Base-by-base conservation (phyloP, 73 alveolate genomes). In the Paramecium sexaurelia region DNA sequence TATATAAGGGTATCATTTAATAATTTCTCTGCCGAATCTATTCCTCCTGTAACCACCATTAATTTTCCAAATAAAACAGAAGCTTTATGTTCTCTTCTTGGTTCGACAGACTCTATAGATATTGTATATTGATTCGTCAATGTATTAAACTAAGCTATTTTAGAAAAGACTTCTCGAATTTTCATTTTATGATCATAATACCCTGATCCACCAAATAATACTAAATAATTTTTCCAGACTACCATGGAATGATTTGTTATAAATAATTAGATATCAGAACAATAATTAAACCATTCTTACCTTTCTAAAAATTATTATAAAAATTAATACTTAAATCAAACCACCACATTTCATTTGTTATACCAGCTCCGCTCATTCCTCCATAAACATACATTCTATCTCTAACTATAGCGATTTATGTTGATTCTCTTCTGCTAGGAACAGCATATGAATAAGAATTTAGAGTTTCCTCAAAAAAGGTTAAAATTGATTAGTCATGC, bases 301-400 rank as follows among this genome's bases (percentile, higher is more conserved):
- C 61, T 78, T 39, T 78, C 86, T 71, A 71, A 29, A 33, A 20
- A 71, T n/a, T 15, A 71, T 2, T 71, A 71, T 35, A 11, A 71
- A 33, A 8, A 35, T 35, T 15, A 11, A 35, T 71, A 71, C 86
- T 78, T 26, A 78, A 24, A 78, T 78, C 90, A 22, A 41, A 78
- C 73, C 68, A 41, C 90, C 90, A 78, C 55, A 78, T 22, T 22
- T 78, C 90, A 40, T 32, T 41, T 9, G 68, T 78, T 0, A 78
- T 29, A 20, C 90, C 90, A 17, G 90, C 90, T 11, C 90, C 90
- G 41, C 75, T 78, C 90, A 78, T 78, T 45, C 90, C 90, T 78
- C 90, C 90, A 78, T 19, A 78, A 11, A 78, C 68, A 43, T 39
- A 78, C 55, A 78, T 22, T 78, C 55, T 78, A 45, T 78, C 90